Conservation (phyloP, 768 basidiomycete species). For the Phlegmacium glaucopus region DNA sequence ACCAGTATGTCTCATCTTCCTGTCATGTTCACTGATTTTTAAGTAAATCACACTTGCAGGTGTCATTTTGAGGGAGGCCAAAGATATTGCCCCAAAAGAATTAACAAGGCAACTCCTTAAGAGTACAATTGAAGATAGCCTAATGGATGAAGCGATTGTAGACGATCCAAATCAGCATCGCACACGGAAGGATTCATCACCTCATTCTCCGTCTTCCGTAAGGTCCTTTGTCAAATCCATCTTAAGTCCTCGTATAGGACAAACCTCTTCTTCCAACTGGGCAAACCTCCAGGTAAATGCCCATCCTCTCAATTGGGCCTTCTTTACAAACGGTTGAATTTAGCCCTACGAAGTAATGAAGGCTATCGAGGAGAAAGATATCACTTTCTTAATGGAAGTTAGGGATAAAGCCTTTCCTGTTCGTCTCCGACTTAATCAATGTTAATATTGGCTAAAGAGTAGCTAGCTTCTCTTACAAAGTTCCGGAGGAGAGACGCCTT, state of each 20-base stretch:
- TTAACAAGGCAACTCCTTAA: slow-evolving; percentile 47
- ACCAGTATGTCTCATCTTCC: slow-evolving; percentile 44
- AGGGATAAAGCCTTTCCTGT: slow-evolving; percentile 80
- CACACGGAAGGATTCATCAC: slow-evolving; percentile 17
- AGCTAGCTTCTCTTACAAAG: slow-evolving; percentile 77
- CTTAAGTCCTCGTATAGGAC: slow-evolving; percentile 14
- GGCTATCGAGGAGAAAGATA: slow-evolving; percentile 82
- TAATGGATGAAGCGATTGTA: slow-evolving; percentile 22
- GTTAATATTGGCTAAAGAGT: neutral
- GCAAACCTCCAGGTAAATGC: slow-evolving; percentile 24
- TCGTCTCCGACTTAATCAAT: slow-evolving; percentile 20
- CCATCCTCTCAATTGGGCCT: neutral
- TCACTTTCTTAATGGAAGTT: slow-evolving; percentile 80
- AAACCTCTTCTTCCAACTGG: slow-evolving; percentile 18
- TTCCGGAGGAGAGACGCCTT: slow-evolving; percentile 81
- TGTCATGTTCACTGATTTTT: neutral
- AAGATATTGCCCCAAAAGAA: slow-evolving; percentile 51
- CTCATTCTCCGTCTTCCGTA: slow-evolving; percentile 29
- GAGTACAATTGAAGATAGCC: slow-evolving; percentile 15
- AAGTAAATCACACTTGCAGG: slow-evolving; percentile 32
- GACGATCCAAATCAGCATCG: slow-evolving; percentile 14
- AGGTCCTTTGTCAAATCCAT: slow-evolving; percentile 27
- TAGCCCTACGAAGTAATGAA: slow-evolving; percentile 65
- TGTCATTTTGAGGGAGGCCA: slow-evolving; percentile 72
- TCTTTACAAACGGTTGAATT: neutral